Percentiles rank a stretch among this genome's conserved stretches.
Evolutionary conservation across 2,329 filamentous ascomycete genomes (phyloP).

Genomic region (Exophiala calicioides): DNA sequence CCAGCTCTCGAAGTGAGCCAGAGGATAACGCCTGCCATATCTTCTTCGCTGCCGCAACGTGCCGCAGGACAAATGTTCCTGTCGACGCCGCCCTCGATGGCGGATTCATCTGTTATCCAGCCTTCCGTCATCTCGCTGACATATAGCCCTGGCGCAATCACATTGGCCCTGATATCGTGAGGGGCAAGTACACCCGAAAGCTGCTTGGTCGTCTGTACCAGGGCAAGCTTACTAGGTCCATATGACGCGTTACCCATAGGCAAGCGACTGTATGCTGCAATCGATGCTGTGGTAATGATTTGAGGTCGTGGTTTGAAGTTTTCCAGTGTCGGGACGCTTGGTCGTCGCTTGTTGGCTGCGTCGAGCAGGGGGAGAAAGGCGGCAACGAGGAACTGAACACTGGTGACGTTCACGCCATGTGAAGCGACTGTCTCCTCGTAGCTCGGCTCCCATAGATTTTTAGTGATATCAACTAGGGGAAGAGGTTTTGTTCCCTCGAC

Average conservation of each 20-base stretch:
- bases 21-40: slow-evolving; percentile 66
- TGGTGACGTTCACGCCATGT: slow-evolving; percentile 41
- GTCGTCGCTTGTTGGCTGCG: slow-evolving; percentile 43
- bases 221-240: slow-evolving; percentile 45
- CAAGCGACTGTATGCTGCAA: slow-evolving; percentile 46
- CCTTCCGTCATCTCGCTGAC: slow-evolving; percentile 61
- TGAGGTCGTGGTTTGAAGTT: slow-evolving; percentile 40
- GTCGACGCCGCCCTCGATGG: slow-evolving; percentile 43
- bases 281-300: slow-evolving; percentile 50
- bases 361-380: slow-evolving; percentile 46
- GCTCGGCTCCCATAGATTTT: slow-evolving; percentile 37
- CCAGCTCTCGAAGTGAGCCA: slow-evolving; percentile 67
- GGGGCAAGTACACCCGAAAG: slow-evolving; percentile 45
- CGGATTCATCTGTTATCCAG: slow-evolving; percentile 39
- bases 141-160: slow-evolving; percentile 57
- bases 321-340: slow-evolving; percentile 33
- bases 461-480: slow-evolving; percentile 37
- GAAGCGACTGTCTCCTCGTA: slow-evolving; percentile 38
- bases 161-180: slow-evolving; percentile 51
- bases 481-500: slow-evolving; percentile 34
- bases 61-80: slow-evolving; percentile 57
- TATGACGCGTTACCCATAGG: slow-evolving; percentile 47
- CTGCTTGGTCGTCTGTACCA: slow-evolving; percentile 53
- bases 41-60: slow-evolving; percentile 61
- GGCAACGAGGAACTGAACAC: slow-evolving; percentile 40